phyloP scores from a whole-genome alignment of 306 rosid species.

The Abrus pulchellus region DNA sequence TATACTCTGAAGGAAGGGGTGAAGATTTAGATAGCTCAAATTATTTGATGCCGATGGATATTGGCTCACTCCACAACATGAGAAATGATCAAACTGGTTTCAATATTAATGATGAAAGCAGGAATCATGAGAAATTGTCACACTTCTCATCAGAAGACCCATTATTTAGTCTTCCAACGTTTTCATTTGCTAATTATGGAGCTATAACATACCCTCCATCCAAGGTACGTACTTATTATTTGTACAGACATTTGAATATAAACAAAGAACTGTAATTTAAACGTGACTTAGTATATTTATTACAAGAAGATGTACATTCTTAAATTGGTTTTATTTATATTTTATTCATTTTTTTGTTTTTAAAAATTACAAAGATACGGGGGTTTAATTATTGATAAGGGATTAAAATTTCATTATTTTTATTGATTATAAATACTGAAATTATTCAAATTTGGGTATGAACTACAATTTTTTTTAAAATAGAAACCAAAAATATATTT shows the following conservation, averaged over 20 bases:
- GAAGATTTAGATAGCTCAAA: conserved; percentile 74
- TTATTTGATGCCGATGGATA: conserved; percentile 56
- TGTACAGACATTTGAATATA: neutral
- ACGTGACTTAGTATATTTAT: no score
- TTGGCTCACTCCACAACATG: conserved; percentile 43
- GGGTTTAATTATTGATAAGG: neutral
- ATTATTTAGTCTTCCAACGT: conserved; percentile 52
- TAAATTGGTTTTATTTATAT: neutral
- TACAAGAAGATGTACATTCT: neutral
- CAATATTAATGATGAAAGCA: conserved; percentile 45
- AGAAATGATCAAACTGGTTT: conserved; percentile 40
- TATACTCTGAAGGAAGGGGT: conserved; percentile 75
- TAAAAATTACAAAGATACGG: no score
- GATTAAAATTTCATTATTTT: neutral
- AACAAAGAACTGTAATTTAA: neutral
- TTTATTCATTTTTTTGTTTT: neutral
- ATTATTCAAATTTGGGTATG: neutral
- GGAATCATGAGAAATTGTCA: conserved; percentile 61
- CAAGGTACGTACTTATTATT: conserved; percentile 56
- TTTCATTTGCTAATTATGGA: conserved; percentile 63
- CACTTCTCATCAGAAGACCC: conserved; percentile 63
- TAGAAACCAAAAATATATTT: neutral
- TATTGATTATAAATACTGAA: neutral
- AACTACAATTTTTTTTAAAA: no score
- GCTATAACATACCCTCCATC: conserved; percentile 75